These are phyloP conservation scores for Chenopodium quinoa DNA, from an alignment of 148 eudicot genomes.

Conservation along the genomic window DNA sequence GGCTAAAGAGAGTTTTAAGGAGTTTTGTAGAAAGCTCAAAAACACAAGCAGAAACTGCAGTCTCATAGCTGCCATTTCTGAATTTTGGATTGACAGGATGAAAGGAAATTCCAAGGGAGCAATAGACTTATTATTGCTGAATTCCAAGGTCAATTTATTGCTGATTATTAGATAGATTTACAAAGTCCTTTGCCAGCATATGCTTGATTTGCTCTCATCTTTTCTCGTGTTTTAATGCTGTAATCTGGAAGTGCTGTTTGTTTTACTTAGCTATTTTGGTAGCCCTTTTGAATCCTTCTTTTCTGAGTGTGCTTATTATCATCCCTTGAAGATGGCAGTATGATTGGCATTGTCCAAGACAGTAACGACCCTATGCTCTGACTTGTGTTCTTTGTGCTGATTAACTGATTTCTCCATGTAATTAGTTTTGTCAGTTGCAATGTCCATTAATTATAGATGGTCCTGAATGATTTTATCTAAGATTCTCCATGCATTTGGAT, in stretches of 20 bases:
- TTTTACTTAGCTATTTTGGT: background rate
- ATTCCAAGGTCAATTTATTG: background rate
- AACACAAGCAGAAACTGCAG: background rate
- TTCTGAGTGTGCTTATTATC: background rate
- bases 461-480: background rate
- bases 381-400: background rate
- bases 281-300: background rate
- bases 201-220: background rate
- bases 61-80: background rate
- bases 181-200: background rate
- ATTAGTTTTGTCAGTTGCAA: background rate
- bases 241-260: background rate
- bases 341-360: background rate
- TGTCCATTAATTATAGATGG: background rate
- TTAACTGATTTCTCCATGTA: background rate
- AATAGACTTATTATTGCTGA: background rate
- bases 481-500: background rate
- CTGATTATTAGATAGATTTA: background rate
- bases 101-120: background rate
- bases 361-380: background rate
- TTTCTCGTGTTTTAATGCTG: background rate
- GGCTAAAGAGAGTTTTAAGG: background rate
- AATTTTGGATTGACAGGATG: background rate
- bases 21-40: background rate
- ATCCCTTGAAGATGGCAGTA: background rate